Evolutionary conservation across 768 basidiomycete genomes (phyloP).

Genomic region (Leccinum broughii): DNA sequence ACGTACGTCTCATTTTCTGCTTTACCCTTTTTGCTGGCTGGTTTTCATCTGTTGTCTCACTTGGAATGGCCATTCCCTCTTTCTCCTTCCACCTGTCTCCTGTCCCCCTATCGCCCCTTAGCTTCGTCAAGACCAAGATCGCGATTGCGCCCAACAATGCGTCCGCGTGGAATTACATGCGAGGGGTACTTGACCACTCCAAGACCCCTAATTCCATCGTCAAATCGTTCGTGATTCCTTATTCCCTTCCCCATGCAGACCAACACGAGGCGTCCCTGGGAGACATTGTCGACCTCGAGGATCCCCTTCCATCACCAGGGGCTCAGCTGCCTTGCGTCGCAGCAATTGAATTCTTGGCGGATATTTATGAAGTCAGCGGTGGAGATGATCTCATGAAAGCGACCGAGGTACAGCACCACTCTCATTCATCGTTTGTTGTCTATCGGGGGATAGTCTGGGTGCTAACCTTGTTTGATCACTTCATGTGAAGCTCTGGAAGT

Average conservation of each 20-base stretch:
- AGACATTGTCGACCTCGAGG: conserved; percentile 68
- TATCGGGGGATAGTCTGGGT: conserved; percentile 1
- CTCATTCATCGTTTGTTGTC: neutral
- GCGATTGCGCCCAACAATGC: conserved; percentile 88
- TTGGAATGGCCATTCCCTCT: neutral
- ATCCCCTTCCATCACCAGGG: conserved; percentile 61
- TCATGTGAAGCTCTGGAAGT: conserved; percentile 61
- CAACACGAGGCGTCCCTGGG: conserved; percentile 31
- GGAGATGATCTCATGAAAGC: conserved; percentile 48
- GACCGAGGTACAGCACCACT: conserved; percentile 41
- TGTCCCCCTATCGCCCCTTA: conserved; percentile 29
- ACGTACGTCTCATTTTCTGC: conserved; percentile 50
- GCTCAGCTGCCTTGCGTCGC: conserved; percentile 76
- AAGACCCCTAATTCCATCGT: conserved; percentile 56
- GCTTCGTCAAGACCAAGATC: conserved; percentile 83
- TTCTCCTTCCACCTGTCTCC: neutral
- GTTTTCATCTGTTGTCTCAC: neutral
- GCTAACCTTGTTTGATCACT: conserved; percentile 15
- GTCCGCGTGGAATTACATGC: conserved; percentile 96
- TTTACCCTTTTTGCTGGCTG: neutral
- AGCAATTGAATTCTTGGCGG: conserved; percentile 86
- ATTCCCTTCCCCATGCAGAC: conserved; percentile 44
- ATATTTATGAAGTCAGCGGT: conserved; percentile 64
- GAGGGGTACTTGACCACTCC: conserved; percentile 73
- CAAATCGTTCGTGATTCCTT: conserved; percentile 62